Base-by-base conservation (phyloP, 2,329 filamentous ascomycete species). In the Fusarium armeniacum region DNA sequence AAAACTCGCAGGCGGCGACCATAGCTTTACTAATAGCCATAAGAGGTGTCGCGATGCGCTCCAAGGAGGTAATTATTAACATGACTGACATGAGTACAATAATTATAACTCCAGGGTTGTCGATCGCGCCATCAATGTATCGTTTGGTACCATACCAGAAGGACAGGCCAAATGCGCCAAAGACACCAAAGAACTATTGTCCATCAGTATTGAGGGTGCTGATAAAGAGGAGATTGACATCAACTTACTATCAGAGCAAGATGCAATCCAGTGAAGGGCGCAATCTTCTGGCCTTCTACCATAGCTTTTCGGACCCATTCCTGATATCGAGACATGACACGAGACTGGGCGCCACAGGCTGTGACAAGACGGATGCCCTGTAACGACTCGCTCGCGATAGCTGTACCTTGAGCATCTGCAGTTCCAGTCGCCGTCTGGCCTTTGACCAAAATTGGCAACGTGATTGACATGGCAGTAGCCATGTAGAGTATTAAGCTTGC, bases 401-500 rank as follows among this genome's bases (percentile, higher is more conserved):
- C 79, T 0, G 80, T 80, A 0, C 81, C 81, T 40, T 82, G 80
- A 2, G 75, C 77, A 30, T 77, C 76, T 1, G 75, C 74, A 2
- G 58, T 43, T 0, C 40, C 49, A 6, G 62, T 72, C 6, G 64
- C 67, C 1, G 65, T 55, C 12, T 77, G 74, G 2, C 66, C 63
- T 12, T 62, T 74, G 43, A 74, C 32, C 0, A 69, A 20, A 1
- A 72, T 50, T 1, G 72, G 72, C 2, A 81, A 28, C 2, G 73
- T 70, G 3, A 81, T 41, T 2, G 70, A 58, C 43, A 78, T 73
- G 2, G 76, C 65, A 6, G 79, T 6, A 6, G 80, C 2, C 8
- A 84, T 77, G 59, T 84, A 84, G 3, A 84, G 69, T 18, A 88
- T 73, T 1, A 83, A 75, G 0, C 84, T 81, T 36, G 83, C 85